Evolutionary conservation across 768 basidiomycete genomes (phyloP).

Genomic region (Podaxis carcinomalis): DNA sequence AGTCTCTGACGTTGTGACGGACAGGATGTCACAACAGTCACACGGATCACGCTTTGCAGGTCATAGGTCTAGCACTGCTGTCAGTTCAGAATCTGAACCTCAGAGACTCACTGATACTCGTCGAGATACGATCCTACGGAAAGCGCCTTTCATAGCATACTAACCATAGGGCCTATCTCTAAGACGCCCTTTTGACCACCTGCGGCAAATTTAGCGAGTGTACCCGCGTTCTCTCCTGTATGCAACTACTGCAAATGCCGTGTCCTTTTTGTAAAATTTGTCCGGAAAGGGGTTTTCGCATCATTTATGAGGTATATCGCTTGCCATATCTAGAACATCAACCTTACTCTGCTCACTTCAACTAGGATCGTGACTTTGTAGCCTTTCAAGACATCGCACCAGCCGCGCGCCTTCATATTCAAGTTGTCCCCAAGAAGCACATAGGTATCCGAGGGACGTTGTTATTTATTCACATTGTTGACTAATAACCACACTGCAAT

Average conservation of each 20-base stretch:
- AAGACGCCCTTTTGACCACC: too few species aligned
- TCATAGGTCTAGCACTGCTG: too few species aligned
- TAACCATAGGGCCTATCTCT: too few species aligned
- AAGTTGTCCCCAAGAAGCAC: conserved; percentile 48
- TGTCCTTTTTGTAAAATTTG: conserved; percentile 7
- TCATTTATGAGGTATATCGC: conserved; percentile 2
- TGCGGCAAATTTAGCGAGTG: neutral
- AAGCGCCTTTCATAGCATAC: too few species aligned
- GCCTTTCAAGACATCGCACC: conserved; percentile 52
- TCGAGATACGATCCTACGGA: too few species aligned
- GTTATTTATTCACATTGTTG: neutral
- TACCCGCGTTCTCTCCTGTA: too few species aligned
- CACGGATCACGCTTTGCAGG: too few species aligned
- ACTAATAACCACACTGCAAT: conserved; percentile 20
- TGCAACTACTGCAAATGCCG: neutral
- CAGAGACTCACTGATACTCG: too few species aligned
- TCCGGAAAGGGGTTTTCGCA: conserved; percentile 1
- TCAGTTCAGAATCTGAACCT: too few species aligned
- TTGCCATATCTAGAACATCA: neutral
- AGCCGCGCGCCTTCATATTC: conserved; percentile 44
- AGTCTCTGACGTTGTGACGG: too few species aligned
- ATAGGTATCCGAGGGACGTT: conserved; percentile 32
- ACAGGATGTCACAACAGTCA: too few species aligned
- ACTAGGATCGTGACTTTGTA: conserved; percentile 42
- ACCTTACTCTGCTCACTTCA: neutral